Evolutionary conservation across 306 rosid genomes (phyloP), one percentile per base, ranked within the genome.

Genomic region (Inga leiocalycina): DNA sequence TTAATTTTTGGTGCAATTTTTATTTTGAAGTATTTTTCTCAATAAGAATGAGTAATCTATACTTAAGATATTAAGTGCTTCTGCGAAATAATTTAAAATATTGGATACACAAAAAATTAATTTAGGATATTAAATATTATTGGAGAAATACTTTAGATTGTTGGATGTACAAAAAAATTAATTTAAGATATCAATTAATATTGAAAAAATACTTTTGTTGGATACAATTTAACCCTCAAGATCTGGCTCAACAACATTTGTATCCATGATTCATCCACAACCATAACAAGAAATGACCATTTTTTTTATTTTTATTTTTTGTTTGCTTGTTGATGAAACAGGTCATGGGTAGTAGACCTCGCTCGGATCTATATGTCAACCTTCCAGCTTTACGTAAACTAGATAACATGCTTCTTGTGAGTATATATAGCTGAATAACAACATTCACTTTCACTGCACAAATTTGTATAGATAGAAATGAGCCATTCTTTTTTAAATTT

Each of bases 361-460:
- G 99, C 62, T 89, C 91, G 3, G 97, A 97, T 90, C 94, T 97
- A 13, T 97, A 97, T 20, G 97, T 94, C 37, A 97, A 94, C 82
- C 98, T 97, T 56, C 98, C 97, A 5, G 99, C 98, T 43, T 88
- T 94, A 37, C 94, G 97, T 3, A 97, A 97, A 91, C 74, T 97
- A 88, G 99, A 97, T 74, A 92, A 94, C 90, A 91, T 97, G 99
- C 97, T 94, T 86, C 97, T 94, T 59, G 99, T 97, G 93, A 88
- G 98, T 0, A 67, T 16, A 52, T 66, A 32, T 32, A 3, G 14
- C 11, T 3, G 1, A 49, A 49, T 49, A 2, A 37, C 8, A 16
- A 19, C 24, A 35, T 19, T 35, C 46, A 35, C 22, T 37, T 68
- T 35, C 46, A 67, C 4, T 67, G 13, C 9, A 35, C 46, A 67